Evolutionary conservation across 2,329 filamentous ascomycete species (phyloP).

Genomic region (Epichloe baconii): DNA sequence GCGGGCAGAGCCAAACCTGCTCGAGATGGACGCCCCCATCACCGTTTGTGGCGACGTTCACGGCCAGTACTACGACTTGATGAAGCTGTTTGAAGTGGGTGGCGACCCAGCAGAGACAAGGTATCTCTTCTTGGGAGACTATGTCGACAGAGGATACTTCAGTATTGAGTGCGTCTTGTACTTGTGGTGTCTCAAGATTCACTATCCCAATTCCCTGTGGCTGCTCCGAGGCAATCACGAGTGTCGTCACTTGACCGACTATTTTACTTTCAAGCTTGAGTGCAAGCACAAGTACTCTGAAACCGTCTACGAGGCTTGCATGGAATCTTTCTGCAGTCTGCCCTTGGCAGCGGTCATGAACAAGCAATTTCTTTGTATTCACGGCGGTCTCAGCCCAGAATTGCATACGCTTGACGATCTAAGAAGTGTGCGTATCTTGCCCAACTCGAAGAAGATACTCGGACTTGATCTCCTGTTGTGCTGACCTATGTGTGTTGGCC

Average conservation of each 20-base stretch:
- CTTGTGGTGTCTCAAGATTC: constrained; percentile 96
- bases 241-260: constrained; percentile 96
- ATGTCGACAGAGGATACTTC: constrained; percentile 96
- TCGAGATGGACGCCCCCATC: constrained; percentile 99
- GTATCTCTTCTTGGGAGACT: constrained; percentile 95
- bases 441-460: background rate
- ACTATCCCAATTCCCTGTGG: constrained; percentile 97
- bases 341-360: constrained; percentile 97
- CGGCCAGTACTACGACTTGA: constrained; percentile 97
- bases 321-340: constrained; percentile 92
- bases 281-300: constrained; percentile 99
- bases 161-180: constrained; percentile 99
- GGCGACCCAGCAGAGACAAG: constrained; percentile 92
- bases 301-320: constrained; percentile 89
- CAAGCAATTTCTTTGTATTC: constrained; percentile 98
- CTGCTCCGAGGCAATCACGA: constrained; percentile 95
- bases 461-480: too few relatives aligned
- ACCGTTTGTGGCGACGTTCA: constrained; percentile 98
- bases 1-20: constrained; percentile 79
- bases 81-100: constrained; percentile 98
- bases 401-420: constrained; percentile 91
- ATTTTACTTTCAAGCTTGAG: constrained; percentile 99
- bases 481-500: background rate
- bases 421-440: constrained; percentile 52
- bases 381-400: constrained; percentile 91